Evolutionary conservation across 148 eudicot genomes (phyloP).

Genomic region (Nepenthes gracilis): DNA sequence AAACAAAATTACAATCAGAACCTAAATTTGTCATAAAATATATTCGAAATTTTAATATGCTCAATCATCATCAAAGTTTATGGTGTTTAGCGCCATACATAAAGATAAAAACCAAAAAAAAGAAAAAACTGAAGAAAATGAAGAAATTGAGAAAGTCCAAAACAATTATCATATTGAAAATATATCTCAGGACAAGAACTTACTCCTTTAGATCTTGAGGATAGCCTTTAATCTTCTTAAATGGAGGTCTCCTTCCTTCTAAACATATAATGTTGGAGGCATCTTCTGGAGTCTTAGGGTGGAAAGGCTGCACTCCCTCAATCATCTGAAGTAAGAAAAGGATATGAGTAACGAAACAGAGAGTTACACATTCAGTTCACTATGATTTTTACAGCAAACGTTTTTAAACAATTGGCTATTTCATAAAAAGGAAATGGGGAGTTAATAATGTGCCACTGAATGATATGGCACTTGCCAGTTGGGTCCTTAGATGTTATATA

Average conservation of each 20-base stretch:
- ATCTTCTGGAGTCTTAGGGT: slow-evolving; percentile 71
- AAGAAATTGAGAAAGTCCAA: neutral
- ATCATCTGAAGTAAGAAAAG: slow-evolving; percentile 44
- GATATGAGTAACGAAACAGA: slow-evolving; percentile 4
- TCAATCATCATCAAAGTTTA: too few relatives aligned
- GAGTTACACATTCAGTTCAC: neutral
- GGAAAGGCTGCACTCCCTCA: slow-evolving; percentile 82
- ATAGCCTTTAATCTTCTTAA: slow-evolving; percentile 66
- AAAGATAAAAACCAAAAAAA: too few relatives aligned
- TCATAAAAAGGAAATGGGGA: too few relatives aligned
- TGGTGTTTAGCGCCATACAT: too few relatives aligned
- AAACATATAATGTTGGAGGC: slow-evolving; percentile 52
- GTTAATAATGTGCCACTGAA: too few relatives aligned
- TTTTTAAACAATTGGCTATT: neutral
- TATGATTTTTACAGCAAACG: neutral
- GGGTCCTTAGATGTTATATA: too few relatives aligned
- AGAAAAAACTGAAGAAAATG: too few relatives aligned
- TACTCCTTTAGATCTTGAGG: slow-evolving; percentile 90
- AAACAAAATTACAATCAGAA: too few relatives aligned
- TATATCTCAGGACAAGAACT: slow-evolving; percentile 17
- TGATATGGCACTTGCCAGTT: too few relatives aligned
- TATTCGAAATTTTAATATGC: too few relatives aligned
- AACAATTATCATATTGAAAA: neutral
- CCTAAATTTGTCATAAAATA: too few relatives aligned
- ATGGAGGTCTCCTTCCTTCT: slow-evolving; percentile 69